phyloP scores from a whole-genome alignment of 2,329 filamentous ascomycete species.

The Aspergillus pseudoviridinutans region DNA sequence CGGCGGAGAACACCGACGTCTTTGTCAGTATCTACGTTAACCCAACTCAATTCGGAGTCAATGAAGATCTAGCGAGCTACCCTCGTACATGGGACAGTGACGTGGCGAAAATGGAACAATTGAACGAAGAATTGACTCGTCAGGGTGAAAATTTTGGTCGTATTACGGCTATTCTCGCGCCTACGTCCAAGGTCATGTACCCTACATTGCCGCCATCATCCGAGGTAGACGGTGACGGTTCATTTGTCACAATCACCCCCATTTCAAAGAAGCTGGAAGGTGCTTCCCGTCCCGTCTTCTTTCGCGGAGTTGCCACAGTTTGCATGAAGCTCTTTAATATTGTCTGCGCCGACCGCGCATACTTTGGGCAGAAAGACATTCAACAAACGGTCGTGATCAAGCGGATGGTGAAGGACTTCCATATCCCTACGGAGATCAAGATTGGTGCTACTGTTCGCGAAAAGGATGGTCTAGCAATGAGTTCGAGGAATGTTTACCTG shows the following conservation, averaged over 20 bases:
- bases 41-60: slow-evolving; percentile 87
- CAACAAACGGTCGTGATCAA: slow-evolving; percentile 92
- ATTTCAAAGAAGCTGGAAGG: slow-evolving; percentile 80
- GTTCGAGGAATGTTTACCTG: slow-evolving; percentile 90
- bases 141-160: slow-evolving; percentile 54
- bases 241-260: slow-evolving; percentile 88
- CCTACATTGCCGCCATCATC: slow-evolving; percentile 71
- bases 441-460: slow-evolving; percentile 74
- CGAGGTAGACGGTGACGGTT: slow-evolving; percentile 71
- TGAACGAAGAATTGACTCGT: slow-evolving; percentile 70
- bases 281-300: slow-evolving; percentile 83
- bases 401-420: slow-evolving; percentile 82
- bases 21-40: slow-evolving; percentile 95
- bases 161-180: slow-evolving; percentile 81
- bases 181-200: slow-evolving; percentile 80
- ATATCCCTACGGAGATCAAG: slow-evolving; percentile 69
- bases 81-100: slow-evolving; percentile 86
- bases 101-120: slow-evolving; percentile 58
- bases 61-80: slow-evolving; percentile 84
- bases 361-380: slow-evolving; percentile 97
- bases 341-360: slow-evolving; percentile 70
- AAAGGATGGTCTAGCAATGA: slow-evolving; percentile 78
- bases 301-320: slow-evolving; percentile 91
- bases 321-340: slow-evolving; percentile 94
- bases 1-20: slow-evolving; percentile 77